phyloP scores from a whole-genome alignment of 805 yeast genomes.

The Tetrapisispora pingtungensis region DNA sequence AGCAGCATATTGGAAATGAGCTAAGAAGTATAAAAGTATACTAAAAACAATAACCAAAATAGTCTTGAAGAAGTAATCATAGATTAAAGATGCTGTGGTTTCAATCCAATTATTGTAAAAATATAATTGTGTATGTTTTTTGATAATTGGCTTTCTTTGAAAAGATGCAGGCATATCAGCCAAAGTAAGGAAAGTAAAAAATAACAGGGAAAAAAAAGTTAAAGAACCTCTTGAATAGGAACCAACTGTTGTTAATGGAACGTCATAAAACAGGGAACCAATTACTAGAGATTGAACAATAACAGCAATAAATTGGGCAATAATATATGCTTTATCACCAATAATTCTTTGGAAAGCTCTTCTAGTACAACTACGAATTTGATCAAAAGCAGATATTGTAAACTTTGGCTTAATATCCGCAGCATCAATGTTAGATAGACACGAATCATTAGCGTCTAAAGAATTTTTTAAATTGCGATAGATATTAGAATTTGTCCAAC shows the following conservation, averaged over 20 bases:
- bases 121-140: slow-evolving; percentile 55
- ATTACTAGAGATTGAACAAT: slow-evolving; percentile 33
- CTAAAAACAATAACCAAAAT: slow-evolving; percentile 35
- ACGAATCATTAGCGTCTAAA: slow-evolving; percentile 19
- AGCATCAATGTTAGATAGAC: slow-evolving; percentile 24
- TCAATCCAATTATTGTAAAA: slow-evolving; percentile 61
- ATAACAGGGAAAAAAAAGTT: slow-evolving; percentile 40
- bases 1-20: slow-evolving; percentile 37
- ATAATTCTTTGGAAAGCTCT: slow-evolving; percentile 37
- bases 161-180: slow-evolving; percentile 44
- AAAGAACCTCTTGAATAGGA: slow-evolving; percentile 46
- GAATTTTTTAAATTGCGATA: slow-evolving; percentile 18
- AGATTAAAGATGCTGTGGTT: slow-evolving; percentile 47
- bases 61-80: slow-evolving; percentile 51
- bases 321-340: slow-evolving; percentile 37
- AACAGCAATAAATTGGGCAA: slow-evolving; percentile 35
- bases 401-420: slow-evolving; percentile 23
- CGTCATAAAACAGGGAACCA: slow-evolving; percentile 43
- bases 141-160: slow-evolving; percentile 43
- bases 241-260: slow-evolving; percentile 35
- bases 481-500: slow-evolving; percentile 22
- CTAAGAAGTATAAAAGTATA: slow-evolving; percentile 44
- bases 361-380: slow-evolving; percentile 34
- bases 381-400: slow-evolving; percentile 26
- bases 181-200: slow-evolving; percentile 49